phyloP scores from a whole-genome alignment of 2,329 filamentous ascomycete genomes.

The Penicillium thymicola region DNA sequence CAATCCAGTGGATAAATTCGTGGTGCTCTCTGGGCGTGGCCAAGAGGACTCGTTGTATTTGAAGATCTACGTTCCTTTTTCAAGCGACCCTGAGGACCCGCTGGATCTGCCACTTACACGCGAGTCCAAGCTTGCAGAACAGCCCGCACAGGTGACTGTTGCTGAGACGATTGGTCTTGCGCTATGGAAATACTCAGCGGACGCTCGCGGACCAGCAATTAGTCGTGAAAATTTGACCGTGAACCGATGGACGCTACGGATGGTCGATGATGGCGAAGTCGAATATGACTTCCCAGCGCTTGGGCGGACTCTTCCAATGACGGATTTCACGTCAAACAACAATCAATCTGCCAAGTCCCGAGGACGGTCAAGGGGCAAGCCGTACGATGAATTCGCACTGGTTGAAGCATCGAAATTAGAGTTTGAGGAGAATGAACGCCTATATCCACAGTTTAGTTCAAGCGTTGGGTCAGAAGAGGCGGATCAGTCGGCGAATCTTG shows the following conservation, averaged over 20 bases:
- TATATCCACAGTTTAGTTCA: constrained; percentile 51
- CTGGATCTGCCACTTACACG: constrained; percentile 58
- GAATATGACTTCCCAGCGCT: constrained; percentile 64
- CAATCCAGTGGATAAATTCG: constrained; percentile 62
- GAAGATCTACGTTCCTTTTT: constrained; percentile 62
- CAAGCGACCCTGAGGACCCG: constrained; percentile 53
- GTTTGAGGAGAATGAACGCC: constrained; percentile 56
- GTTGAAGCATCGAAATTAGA: constrained; percentile 58
- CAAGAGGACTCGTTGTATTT: constrained; percentile 60
- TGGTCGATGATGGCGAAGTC: constrained; percentile 66
- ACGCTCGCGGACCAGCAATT: constrained; percentile 54
- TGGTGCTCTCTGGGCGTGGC: constrained; percentile 59
- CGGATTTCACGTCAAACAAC: constrained; percentile 66
- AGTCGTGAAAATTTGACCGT: constrained; percentile 54
- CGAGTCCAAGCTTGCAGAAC: constrained; percentile 52
- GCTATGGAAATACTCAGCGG: constrained; percentile 61
- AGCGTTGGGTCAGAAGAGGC: constrained; percentile 31
- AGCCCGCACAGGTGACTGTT: constrained; percentile 52
- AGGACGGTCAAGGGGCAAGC: constrained; percentile 59
- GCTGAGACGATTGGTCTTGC: constrained; percentile 62
- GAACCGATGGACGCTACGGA: constrained; percentile 63
- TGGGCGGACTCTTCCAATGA: constrained; percentile 54
- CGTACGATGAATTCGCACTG: constrained; percentile 65
- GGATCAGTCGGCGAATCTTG: constrained; percentile 22
- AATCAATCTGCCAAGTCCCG: constrained; percentile 55